These are phyloP conservation scores for Dalbergia oliveri DNA, from an alignment of 306 rosid species.

Conservation along the genomic window DNA sequence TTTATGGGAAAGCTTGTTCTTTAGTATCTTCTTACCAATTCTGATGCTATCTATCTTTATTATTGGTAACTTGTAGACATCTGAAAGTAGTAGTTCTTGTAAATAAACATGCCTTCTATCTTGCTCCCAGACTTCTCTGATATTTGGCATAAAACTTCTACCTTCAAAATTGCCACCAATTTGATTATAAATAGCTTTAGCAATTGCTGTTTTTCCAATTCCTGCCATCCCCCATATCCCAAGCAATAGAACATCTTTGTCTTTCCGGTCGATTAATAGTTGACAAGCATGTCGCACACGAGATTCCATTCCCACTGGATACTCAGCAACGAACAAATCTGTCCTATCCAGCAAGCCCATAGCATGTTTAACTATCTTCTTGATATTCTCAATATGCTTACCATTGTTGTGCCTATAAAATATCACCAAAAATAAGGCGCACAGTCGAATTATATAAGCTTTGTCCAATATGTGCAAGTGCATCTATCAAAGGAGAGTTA, in stretches of 20 bases:
- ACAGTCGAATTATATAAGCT: neutral
- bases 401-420: too few species aligned
- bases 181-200: too few species aligned
- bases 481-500: too few species aligned
- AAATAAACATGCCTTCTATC: neutral
- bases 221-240: too few species aligned
- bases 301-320: constrained; percentile 30
- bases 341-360: constrained; percentile 28
- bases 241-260: too few species aligned
- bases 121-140: constrained; percentile 31
- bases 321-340: neutral
- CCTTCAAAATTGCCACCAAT: neutral
- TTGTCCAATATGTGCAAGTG: too few species aligned
- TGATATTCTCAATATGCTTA: neutral
- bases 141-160: constrained; percentile 16
- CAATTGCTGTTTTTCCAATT: too few species aligned
- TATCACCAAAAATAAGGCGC: neutral
- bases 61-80: neutral
- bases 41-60: neutral
- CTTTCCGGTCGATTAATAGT: neutral
- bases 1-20: neutral
- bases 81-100: constrained; percentile 12
- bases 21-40: neutral
- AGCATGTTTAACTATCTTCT: constrained; percentile 20
- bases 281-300: constrained; percentile 9